Evolutionary conservation across 2,329 filamentous ascomycete genomes (phyloP), one percentile per base, ranked within the genome.

Genomic region (Daldinia eschscholtzii): DNA sequence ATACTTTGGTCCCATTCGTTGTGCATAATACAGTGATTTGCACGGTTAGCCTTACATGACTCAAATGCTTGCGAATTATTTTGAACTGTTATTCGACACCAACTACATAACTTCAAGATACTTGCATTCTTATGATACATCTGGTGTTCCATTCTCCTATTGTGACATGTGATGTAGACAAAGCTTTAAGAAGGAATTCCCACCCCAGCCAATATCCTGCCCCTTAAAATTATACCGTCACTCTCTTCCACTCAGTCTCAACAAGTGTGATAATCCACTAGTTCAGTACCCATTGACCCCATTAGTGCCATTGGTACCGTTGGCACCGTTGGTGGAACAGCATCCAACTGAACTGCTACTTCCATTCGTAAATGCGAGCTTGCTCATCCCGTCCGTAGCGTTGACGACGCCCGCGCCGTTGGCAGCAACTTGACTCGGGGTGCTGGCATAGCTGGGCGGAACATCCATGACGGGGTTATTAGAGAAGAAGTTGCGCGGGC

Each of bases 401-500:
- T 79, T 75, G 9, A 71, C 70, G 12, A 77, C 70, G 41, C 69
- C 78, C 15, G 70, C 76, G n/a, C 75, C 79, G 53, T 74, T 77
- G 44, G 76, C 76, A 4, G 74, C 67, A 15, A 81, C 74, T 57
- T 93, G 89, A 73, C 89, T 93, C 1, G 93, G 93, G 30, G 91
- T 91, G 72, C 86, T 88, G 46, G 87, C 88, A 79, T 90, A 95
- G 74, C 88, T 92, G 0, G 93, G 92, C 63, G 92, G 91, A 15
- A 97, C 91, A 79, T 97, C 92, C 79, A 97, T 83, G 61, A 89
- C 91, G 1, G 93, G 93, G 77, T 95, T 97, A 74, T 88, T 86
- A 23, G 85, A 82, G 81, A 97, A 97, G 86, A 97, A 97, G 82
- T 97, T 91, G 46, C 93, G 83, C 2, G 93, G 93, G 35, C 93